Percentiles rank a stretch among this genome's conserved stretches.
Evolutionary conservation across 2,329 filamentous ascomycete species (phyloP).

Genomic region (Coniochaeta sp.): DNA sequence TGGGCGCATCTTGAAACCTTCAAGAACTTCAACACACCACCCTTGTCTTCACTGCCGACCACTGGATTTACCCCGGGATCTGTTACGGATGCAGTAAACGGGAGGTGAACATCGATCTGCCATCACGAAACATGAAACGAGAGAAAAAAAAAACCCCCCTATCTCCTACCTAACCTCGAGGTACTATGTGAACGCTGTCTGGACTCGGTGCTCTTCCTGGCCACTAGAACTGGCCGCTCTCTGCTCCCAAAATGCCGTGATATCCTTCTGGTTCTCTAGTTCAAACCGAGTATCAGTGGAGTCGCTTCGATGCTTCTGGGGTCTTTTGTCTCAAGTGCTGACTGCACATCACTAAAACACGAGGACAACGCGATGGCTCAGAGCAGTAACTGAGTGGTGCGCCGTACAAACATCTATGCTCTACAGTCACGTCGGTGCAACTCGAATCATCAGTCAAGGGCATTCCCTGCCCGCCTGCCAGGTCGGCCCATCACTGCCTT

Average conservation of each 20-base stretch:
- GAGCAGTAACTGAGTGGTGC: not conserved
- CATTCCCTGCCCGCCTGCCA: not conserved
- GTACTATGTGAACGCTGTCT: not conserved
- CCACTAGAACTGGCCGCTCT: not conserved
- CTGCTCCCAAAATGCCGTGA: not conserved
- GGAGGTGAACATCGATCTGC: too few species aligned
- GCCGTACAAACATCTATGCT: too few species aligned
- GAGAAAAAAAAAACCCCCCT: too few species aligned
- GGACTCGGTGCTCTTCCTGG: not conserved
- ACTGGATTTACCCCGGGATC: too few species aligned
- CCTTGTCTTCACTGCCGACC: too few species aligned
- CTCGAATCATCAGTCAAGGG: not conserved
- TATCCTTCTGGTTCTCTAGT: not conserved
- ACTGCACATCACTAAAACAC: too few species aligned
- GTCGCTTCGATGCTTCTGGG: too few species aligned
- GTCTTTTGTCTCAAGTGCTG: too few species aligned
- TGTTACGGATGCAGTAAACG: too few species aligned
- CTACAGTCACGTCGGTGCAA: not conserved
- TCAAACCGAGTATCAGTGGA: too few species aligned
- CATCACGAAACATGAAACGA: not conserved
- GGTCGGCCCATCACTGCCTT: not conserved
- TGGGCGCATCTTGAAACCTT: not conserved
- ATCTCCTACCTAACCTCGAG: not conserved
- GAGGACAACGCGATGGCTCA: not conserved
- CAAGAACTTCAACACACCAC: too few species aligned